These are phyloP conservation scores for Ceratocystiopsis minuta DNA, from an alignment of 2,329 filamentous ascomycete species.

Conservation along the genomic window DNA sequence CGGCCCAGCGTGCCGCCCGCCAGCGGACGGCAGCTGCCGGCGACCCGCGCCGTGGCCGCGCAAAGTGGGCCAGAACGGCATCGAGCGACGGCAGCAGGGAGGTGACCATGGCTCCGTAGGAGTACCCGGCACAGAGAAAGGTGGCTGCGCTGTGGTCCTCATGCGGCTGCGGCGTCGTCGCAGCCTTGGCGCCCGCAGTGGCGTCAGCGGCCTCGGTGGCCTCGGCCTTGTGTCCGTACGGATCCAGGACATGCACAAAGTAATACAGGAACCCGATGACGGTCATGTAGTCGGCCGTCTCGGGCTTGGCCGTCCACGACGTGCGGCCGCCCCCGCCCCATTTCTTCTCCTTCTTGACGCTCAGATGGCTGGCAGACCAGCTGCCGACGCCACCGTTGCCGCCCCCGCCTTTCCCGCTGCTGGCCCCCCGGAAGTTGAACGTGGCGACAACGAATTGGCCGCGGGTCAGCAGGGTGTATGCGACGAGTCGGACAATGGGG, in stretches of 20 bases:
- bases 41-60: slow-evolving; percentile 31
- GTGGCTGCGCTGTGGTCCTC: slow-evolving; percentile 11
- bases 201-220: not conserved
- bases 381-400: too few relatives aligned
- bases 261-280: slow-evolving; percentile 63
- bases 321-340: slow-evolving; percentile 38
- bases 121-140: slow-evolving; percentile 57
- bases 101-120: slow-evolving; percentile 74
- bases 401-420: too few relatives aligned
- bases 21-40: slow-evolving; percentile 50
- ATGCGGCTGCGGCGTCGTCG: too few relatives aligned
- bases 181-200: too few relatives aligned
- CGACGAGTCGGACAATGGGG: slow-evolving; percentile 50
- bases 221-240: slow-evolving; percentile 12
- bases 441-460: slow-evolving; percentile 62
- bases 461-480: slow-evolving; percentile 40
- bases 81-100: slow-evolving; percentile 48
- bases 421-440: slow-evolving; percentile 70
- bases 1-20: slow-evolving; percentile 49
- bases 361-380: too few relatives aligned
- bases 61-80: slow-evolving; percentile 42
- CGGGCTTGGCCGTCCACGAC: slow-evolving; percentile 71
- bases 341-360: slow-evolving; percentile 1
- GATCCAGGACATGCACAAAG: slow-evolving; percentile 46
- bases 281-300: slow-evolving; percentile 66